These are phyloP conservation scores for Gossypium davidsonii DNA, from an alignment of 441 rosid species.

Conservation along the genomic window DNA sequence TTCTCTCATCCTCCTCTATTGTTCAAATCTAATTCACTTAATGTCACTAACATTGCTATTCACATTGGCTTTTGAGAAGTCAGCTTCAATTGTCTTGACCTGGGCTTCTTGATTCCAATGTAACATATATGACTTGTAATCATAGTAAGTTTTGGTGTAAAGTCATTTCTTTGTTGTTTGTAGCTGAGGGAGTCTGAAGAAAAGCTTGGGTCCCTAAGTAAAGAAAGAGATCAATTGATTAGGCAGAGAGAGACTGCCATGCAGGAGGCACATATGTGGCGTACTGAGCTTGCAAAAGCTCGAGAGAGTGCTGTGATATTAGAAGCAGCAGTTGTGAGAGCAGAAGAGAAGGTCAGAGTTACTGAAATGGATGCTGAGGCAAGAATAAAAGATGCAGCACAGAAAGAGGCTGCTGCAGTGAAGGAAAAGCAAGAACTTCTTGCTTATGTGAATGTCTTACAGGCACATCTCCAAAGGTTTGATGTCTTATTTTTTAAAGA, in stretches of 20 bases:
- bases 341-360: conserved; percentile 85
- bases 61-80: conserved; percentile 2
- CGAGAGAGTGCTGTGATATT: conserved; percentile 79
- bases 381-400: conserved; percentile 66
- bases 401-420: conserved; percentile 59
- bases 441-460: conserved; percentile 68
- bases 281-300: conserved; percentile 91
- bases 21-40: neutral
- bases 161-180: conserved; percentile 14
- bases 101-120: neutral
- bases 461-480: conserved; percentile 85
- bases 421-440: conserved; percentile 89
- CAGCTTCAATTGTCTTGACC: neutral
- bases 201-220: conserved; percentile 43
- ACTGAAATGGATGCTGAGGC: conserved; percentile 73
- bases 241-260: conserved; percentile 82
- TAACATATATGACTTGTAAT: neutral
- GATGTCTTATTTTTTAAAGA: conserved; percentile 15
- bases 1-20: neutral
- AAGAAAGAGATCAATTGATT: conserved; percentile 66
- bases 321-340: conserved; percentile 84
- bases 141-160: conserved; percentile 4
- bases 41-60: neutral
- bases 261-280: conserved; percentile 89
- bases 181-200: conserved; percentile 73